Evolutionary conservation across 208 protist genomes (phyloP), one percentile per base, ranked within the genome.

Genomic region (Wallacemonas sp.): DNA sequence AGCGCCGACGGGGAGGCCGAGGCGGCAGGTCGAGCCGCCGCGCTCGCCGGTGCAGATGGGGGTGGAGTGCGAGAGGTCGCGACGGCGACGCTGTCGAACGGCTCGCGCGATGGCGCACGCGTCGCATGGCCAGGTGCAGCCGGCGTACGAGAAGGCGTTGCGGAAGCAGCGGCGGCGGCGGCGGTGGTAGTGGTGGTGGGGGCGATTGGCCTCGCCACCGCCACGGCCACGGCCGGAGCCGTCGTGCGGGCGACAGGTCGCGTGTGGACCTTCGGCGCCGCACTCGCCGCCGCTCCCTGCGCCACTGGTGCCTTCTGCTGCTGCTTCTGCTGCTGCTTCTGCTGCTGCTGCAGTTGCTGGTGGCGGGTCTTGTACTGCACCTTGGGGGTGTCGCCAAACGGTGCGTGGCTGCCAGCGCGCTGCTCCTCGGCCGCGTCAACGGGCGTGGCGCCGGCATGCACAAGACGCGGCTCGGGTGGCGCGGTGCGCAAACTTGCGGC

Each of bases 41-140:
- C n/a, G 0, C 28, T 38, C 31, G 32, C 23, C 22, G 31, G 11
- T 22, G 32, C n/a, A n/a, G n/a, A n/a, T n/a, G n/a, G n/a, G n/a
- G n/a, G n/a, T 54, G 33, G 33, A 41, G 66, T 26, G 0, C 31
- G 22, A 33, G 23, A 3, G 71, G 66, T 28, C 28, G 57, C 3
- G 2, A 57, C 61, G 39, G 18, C 31, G 32, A 54, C 8, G 33
- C 74, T 61, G n/a, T 62, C 66, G 38, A 71, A 79, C 7, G 74
- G 74, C 59, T 74, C 74, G 4, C 59, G 31, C 1, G 74, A 74
- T 4, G 64, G 74, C 0, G 42, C 63, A 10, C 55, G 59, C 22
- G 42, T 54, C 28, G 65, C 14, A 29, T 25, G 41, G 14, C 26
- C 55, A 8, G 65, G 16, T 22, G 22, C 39, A 14, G 45, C 45